phyloP scores from a whole-genome alignment of 1,139 yeast species.

The Geotrichum aggregatum region DNA sequence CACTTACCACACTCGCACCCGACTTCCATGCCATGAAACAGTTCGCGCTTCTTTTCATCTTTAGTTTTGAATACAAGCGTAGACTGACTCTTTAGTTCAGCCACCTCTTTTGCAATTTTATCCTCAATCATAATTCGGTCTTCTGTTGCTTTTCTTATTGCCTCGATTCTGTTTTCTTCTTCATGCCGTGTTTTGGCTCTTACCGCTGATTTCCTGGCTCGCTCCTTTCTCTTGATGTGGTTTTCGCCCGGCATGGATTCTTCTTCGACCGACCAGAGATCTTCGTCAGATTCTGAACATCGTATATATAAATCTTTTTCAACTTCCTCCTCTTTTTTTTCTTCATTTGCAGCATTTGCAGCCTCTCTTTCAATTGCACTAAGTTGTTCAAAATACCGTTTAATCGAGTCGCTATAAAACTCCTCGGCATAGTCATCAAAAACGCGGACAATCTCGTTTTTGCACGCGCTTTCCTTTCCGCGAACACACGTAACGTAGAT shows the following conservation, averaged over 20 bases:
- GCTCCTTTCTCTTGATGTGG: no score
- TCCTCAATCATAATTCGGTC: conserved; percentile 52
- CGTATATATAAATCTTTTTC: no score
- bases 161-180: no score
- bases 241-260: no score
- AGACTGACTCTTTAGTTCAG: conserved; percentile 46
- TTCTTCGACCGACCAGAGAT: no score
- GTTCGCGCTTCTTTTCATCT: conserved; percentile 43
- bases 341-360: conserved; percentile 38
- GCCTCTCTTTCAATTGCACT: conserved; percentile 32
- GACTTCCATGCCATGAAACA: conserved; percentile 61
- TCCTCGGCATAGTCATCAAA: conserved; percentile 47
- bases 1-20: conserved; percentile 64
- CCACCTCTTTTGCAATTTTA: conserved; percentile 64
- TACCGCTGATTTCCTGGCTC: no score
- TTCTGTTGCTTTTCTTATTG: conserved; percentile 30
- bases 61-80: conserved; percentile 29
- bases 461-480: conserved; percentile 70
- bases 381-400: conserved; percentile 51
- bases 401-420: conserved; percentile 35
- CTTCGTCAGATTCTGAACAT: no score
- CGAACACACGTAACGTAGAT: conserved; percentile 81
- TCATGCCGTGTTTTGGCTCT: no score
- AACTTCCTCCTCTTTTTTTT: conserved; percentile 36
- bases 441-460: conserved; percentile 63